phyloP scores from a whole-genome alignment of 352 stramenopile species.

The Phytophthora sojae region DNA sequence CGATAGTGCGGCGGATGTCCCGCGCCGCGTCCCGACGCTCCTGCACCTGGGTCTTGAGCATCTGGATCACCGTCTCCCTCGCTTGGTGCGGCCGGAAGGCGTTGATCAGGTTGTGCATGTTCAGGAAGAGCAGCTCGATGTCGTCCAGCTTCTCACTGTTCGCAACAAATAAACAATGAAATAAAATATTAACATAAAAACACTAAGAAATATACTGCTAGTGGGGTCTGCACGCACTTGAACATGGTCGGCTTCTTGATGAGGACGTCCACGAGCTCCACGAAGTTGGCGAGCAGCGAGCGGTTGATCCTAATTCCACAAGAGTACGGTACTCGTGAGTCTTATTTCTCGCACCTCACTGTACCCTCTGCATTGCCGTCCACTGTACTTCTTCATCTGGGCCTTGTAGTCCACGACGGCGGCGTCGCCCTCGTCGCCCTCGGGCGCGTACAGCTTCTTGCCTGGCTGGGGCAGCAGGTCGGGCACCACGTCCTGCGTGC shows the following conservation, averaged over 20 bases:
- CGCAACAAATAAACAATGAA: conserved; percentile 4
- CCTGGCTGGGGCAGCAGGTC: conserved; percentile 69
- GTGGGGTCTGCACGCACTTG: conserved; percentile 57
- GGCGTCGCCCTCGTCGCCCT: conserved; percentile 9
- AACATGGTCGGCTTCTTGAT: conserved; percentile 82
- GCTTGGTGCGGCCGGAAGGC: conserved; percentile 86
- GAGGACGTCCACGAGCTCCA: conserved; percentile 85
- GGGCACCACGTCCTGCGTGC: conserved; percentile 81
- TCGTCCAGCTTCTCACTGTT: conserved; percentile 85
- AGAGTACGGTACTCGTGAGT: background rate
- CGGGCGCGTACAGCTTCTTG: conserved; percentile 67
- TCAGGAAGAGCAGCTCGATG: conserved; percentile 87
- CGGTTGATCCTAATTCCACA: conserved; percentile 66
- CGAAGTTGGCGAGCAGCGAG: conserved; percentile 86
- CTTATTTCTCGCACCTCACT: background rate
- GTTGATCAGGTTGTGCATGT: conserved; percentile 93
- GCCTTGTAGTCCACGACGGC: conserved; percentile 68
- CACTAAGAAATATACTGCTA: background rate
- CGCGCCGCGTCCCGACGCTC: conserved; percentile 72
- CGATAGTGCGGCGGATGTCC: conserved; percentile 81
- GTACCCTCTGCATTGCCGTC: background rate
- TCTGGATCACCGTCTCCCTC: conserved; percentile 85
- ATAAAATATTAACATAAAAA: conserved; percentile 3
- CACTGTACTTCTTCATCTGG: conserved; percentile 79
- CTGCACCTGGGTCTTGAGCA: conserved; percentile 83